phyloP scores from a whole-genome alignment of 805 yeast genomes.

The Soucietia sequanensis region DNA sequence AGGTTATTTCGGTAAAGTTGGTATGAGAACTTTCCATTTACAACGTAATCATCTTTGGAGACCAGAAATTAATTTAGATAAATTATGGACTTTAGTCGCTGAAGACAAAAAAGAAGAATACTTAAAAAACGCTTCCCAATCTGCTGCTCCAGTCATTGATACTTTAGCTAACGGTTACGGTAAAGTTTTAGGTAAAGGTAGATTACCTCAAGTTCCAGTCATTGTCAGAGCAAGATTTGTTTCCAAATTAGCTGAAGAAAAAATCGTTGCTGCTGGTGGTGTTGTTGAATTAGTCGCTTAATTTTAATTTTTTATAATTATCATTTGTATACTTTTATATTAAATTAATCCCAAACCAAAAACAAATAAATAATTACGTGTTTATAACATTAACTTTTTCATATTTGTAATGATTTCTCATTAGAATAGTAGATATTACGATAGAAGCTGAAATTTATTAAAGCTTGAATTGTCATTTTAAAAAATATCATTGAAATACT shows the following conservation, averaged over 20 bases:
- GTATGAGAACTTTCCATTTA: conserved; percentile 99
- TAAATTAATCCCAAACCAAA: too few species aligned
- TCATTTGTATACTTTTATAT: too few species aligned
- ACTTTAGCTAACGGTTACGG: conserved; percentile 99
- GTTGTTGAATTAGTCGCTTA: conserved; percentile 99
- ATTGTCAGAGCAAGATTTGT: conserved; percentile 99
- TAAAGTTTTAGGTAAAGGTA: conserved; percentile 99
- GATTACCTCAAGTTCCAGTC: conserved; percentile 96
- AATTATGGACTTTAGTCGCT: conserved; percentile 96
- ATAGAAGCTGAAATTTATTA: too few species aligned
- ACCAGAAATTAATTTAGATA: conserved; percentile 97
- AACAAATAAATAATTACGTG: conserved; percentile 11
- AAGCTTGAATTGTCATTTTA: too few species aligned
- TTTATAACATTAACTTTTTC: conserved; percentile 4
- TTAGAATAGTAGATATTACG: too few species aligned
- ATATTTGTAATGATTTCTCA: too few species aligned
- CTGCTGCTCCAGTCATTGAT: conserved; percentile 98
- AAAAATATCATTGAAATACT: too few species aligned
- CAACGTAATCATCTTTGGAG: conserved; percentile 94
- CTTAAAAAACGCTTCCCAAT: conserved; percentile 77
- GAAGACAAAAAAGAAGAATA: conserved; percentile 92
- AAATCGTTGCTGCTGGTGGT: conserved; percentile 99
- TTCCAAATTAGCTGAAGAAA: conserved; percentile 98
- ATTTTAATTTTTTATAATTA: too few species aligned
- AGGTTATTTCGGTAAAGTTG: conserved; percentile 99